Base-by-base conservation (phyloP, 352 stramenopile genomes). In the Nothophytophthora sp. region DNA sequence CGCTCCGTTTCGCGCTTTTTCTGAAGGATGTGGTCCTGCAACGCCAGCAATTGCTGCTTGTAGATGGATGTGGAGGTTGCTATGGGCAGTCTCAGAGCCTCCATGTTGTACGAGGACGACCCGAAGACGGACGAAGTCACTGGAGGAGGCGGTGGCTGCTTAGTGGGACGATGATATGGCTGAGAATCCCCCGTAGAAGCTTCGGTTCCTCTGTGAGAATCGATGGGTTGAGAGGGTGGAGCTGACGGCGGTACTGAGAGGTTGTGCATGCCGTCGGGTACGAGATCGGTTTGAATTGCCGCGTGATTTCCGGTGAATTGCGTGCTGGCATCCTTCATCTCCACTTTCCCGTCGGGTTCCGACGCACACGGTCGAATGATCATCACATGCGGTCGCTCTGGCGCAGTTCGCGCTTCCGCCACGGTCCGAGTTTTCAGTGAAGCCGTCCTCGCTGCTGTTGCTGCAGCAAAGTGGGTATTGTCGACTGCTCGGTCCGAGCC, bases 231-330 rank as follows among this genome's bases (percentile, higher is more conserved):
- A 28, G 2, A 16, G 28, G 35, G 32, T 18, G 15, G 8, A 15
- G 18, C 25, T 29, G 48, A n/a, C 35, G 36, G n/a, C 24, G 48
- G 12, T 23, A 25, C 10, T 30, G 40, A 18, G n/a, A 77, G 16
- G 35, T 54, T 78, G 60, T 70, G 62, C 73, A 86, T 85, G 6
- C 76, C 73, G 44, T 86, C 58, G 2, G 81, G 76, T 7, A 71
- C 66, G 8, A 91, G 29, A 33, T 91, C 76, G 2, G 81, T 67
- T 64, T 91, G 81, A 32, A 89, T 82, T 7, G 49, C 64, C 15
- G 78, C 78, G 48, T 91, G 81, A 37, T 91, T 91, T 13, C 81
- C 81, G 3, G 81, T 91, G 50, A 75, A 89, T 30, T 91, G 81
- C 30, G 77, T 91, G 22, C 61, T 73, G 8, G 71, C 81, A 19